These are phyloP conservation scores for Colletotrichum gloeosporioides DNA, from an alignment of 2,329 filamentous ascomycete genomes.

Conservation along the genomic window DNA sequence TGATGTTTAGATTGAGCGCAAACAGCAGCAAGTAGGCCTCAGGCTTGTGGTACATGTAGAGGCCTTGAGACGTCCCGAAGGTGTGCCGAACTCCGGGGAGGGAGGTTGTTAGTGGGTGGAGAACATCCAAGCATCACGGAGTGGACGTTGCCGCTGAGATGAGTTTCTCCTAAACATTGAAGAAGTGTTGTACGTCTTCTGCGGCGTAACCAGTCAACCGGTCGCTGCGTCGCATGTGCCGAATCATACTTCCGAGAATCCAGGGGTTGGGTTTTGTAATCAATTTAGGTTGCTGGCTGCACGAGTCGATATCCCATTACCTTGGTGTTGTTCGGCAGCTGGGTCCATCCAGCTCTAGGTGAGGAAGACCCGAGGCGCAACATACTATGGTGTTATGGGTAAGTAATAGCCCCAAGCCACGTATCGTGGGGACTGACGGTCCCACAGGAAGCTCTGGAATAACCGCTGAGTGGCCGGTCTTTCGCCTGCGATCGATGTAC, in stretches of 20 bases:
- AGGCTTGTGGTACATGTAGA: neutral
- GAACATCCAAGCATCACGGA: neutral
- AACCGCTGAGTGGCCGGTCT: neutral
- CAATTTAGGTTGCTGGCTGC: neutral
- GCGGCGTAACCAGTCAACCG: neutral
- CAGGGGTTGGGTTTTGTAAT: neutral
- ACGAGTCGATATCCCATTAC: neutral
- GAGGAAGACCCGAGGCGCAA: neutral
- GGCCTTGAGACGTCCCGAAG: neutral
- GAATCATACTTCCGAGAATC: neutral
- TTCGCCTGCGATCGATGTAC: neutral
- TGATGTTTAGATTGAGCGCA: constrained; percentile 31
- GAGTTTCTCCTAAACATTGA: neutral
- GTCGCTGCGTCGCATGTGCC: neutral
- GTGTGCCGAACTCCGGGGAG: neutral
- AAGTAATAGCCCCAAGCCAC: neutral
- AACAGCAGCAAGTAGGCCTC: neutral
- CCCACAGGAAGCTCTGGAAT: neutral
- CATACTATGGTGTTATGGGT: neutral
- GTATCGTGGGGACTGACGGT: neutral
- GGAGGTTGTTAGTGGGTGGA: neutral
- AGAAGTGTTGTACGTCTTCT: neutral
- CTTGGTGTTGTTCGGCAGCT: neutral
- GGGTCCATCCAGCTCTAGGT: neutral
- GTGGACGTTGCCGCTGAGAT: neutral